Percentiles rank a stretch among this genome's conserved stretches.
These are phyloP conservation scores for Penicillium sp. DNA, from an alignment of 2,329 filamentous ascomycete genomes.

Conservation along the genomic window DNA sequence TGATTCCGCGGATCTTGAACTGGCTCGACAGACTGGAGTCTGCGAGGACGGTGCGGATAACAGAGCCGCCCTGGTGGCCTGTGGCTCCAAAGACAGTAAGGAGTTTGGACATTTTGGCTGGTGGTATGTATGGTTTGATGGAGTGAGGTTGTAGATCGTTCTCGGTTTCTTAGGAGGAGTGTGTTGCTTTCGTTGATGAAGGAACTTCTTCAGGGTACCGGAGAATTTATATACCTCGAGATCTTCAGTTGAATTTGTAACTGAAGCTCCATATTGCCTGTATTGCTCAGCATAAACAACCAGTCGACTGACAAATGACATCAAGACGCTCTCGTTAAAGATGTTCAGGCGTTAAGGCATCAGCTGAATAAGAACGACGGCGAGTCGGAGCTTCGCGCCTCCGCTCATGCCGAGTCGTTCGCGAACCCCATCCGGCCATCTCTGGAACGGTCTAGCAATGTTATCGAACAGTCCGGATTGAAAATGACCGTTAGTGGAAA, in stretches of 20 bases:
- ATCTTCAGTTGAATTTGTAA: background rate
- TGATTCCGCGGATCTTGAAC: conserved; percentile 17
- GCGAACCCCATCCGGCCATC: background rate
- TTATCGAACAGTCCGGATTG: background rate
- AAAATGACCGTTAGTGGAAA: too few species aligned
- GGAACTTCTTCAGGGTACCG: background rate
- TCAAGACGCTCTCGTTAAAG: background rate
- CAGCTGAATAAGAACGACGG: conserved; percentile 2
- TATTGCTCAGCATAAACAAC: background rate
- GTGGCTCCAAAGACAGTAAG: conserved; percentile 13
- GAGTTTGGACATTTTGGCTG: conserved; percentile 7
- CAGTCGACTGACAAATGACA: conserved; percentile 1
- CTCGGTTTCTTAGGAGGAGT: background rate
- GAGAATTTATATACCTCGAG: background rate
- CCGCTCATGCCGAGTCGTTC: background rate
- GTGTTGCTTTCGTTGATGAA: background rate
- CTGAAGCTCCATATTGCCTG: background rate
- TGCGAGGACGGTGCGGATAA: conserved; percentile 3
- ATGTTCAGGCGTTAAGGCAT: background rate
- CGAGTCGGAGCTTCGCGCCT: conserved; percentile 1
- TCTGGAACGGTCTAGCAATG: background rate
- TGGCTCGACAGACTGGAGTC: conserved; percentile 7
- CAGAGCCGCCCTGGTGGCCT: conserved; percentile 7
- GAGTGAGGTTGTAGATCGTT: background rate
- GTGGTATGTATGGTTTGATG: background rate